phyloP scores from a whole-genome alignment of 2,329 filamentous ascomycete species.

The Stylonectria norvegica region DNA sequence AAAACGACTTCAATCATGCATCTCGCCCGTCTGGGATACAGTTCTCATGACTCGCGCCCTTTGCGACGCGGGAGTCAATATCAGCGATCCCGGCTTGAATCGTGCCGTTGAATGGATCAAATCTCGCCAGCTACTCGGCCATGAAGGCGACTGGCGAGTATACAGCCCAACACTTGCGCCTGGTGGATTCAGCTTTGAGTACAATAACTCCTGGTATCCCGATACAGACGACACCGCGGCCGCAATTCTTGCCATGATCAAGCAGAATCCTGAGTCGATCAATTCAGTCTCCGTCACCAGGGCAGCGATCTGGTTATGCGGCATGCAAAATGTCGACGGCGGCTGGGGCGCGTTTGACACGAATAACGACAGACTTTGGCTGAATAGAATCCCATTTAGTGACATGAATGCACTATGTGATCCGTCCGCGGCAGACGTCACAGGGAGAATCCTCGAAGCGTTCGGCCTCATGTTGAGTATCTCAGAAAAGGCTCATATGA shows the following conservation, averaged over 20 bases:
- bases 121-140: too few species aligned
- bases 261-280: background rate
- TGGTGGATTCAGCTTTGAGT: slow-evolving; percentile 6
- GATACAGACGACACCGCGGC: too few species aligned
- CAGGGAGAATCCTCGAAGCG: slow-evolving; percentile 5
- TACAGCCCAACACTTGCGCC: background rate
- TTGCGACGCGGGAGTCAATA: too few species aligned
- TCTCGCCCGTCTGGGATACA: slow-evolving; percentile 9
- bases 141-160: too few species aligned
- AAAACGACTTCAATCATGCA: slow-evolving; percentile 3
- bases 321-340: slow-evolving; percentile 5
- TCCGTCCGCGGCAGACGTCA: slow-evolving; percentile 6
- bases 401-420: slow-evolving; percentile 7
- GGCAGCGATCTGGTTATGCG: slow-evolving; percentile 5
- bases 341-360: slow-evolving; percentile 8
- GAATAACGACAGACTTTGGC: slow-evolving; percentile 8
- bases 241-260: background rate
- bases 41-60: slow-evolving; percentile 3
- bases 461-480: slow-evolving; percentile 3
- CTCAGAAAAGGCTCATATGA: background rate
- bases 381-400: slow-evolving; percentile 11
- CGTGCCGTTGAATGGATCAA: too few species aligned
- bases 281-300: background rate
- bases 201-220: slow-evolving; percentile 7
- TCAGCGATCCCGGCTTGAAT: too few species aligned